Evolutionary conservation across 2,329 filamentous ascomycete species (phyloP).

Genomic region (Pseudogymnoascus sp.): DNA sequence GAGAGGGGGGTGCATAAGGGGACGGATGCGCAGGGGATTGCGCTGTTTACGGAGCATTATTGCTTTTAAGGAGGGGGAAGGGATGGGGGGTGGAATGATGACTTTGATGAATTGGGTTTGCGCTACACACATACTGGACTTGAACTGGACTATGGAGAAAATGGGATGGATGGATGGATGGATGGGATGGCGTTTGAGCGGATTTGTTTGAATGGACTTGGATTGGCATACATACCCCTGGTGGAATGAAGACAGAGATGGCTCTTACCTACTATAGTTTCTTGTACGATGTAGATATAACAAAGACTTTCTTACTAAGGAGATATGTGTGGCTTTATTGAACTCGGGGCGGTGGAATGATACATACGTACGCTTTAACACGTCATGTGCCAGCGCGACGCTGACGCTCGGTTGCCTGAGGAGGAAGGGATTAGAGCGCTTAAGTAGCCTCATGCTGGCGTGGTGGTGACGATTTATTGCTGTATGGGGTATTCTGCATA

Average conservation of each 20-base stretch:
- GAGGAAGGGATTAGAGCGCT: not conserved
- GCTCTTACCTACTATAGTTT: no score
- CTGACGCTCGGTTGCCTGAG: not conserved
- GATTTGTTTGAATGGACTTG: not conserved
- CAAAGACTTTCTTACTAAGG: no score
- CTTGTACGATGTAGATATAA: not conserved
- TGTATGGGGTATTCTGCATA: no score
- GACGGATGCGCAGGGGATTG: slow-evolving; percentile 54
- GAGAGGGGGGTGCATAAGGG: slow-evolving; percentile 57
- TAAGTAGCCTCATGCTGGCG: not conserved
- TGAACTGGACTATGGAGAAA: no score
- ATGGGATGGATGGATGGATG: no score
- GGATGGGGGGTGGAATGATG: not conserved
- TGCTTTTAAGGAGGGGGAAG: slow-evolving; percentile 33
- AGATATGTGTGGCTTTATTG: no score
- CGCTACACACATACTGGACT: no score
- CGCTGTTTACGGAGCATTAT: slow-evolving; percentile 54
- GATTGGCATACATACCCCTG: not conserved
- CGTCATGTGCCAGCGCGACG: not conserved
- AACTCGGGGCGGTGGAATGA: no score
- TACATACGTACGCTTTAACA: not conserved
- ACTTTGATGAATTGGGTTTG: no score
- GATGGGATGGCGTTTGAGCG: not conserved
- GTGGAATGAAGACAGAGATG: not conserved
- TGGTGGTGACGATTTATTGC: not conserved